These are phyloP conservation scores for Auriscalpium microsporum DNA, from an alignment of 768 basidiomycete species.

Conservation along the genomic window DNA sequence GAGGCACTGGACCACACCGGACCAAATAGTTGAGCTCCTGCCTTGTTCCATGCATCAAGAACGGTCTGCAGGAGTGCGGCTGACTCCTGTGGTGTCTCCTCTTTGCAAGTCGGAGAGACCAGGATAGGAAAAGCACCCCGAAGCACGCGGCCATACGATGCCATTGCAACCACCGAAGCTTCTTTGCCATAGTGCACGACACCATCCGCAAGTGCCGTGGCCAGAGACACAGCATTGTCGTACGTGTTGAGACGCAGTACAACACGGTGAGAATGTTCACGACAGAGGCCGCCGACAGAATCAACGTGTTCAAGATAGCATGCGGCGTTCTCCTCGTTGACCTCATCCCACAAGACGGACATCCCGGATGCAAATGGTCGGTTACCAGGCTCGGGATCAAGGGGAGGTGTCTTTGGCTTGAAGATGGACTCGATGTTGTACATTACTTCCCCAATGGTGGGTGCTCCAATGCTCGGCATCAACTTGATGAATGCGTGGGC, in stretches of 20 bases:
- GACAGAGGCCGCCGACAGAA: constrained; percentile 21
- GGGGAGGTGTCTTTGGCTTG: not conserved
- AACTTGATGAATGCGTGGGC: not conserved
- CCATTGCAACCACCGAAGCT: constrained; percentile 20
- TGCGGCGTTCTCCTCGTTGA: constrained; percentile 16
- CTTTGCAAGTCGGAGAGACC: not conserved
- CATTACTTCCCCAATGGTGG: not conserved
- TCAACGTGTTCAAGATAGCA: constrained; percentile 20
- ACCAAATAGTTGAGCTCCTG: not conserved
- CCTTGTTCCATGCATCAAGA: not conserved
- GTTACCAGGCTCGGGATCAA: too few relatives aligned
- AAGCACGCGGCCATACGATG: constrained; percentile 1
- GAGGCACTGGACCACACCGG: not conserved
- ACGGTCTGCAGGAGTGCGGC: not conserved
- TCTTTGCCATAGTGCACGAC: constrained; percentile 23
- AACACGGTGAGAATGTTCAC: constrained; percentile 15
- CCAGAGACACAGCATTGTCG: not conserved
- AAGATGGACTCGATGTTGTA: not conserved
- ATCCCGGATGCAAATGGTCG: not conserved
- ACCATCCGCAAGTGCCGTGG: constrained; percentile 9
- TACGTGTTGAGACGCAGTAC: not conserved
- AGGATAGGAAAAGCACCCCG: constrained; percentile 18
- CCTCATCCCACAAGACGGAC: constrained; percentile 21
- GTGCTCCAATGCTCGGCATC: not conserved
- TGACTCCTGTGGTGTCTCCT: not conserved